Conservation (phyloP, 1,139 yeast species). For the Debaryomycetaceae sp. region DNA sequence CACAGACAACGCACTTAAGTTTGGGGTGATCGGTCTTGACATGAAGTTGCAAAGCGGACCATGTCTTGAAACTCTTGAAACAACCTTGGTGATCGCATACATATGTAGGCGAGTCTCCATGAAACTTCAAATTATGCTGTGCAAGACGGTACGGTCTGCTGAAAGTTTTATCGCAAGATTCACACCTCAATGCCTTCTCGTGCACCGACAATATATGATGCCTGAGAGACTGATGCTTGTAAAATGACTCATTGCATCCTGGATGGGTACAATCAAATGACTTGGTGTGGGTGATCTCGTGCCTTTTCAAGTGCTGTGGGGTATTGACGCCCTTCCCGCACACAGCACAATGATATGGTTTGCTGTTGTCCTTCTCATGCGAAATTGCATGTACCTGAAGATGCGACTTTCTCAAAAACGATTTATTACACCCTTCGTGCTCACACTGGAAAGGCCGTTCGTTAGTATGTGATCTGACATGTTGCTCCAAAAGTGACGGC, state of each 20-base stretch:
- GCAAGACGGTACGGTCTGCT: slow-evolving; percentile 59
- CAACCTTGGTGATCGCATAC: slow-evolving; percentile 66
- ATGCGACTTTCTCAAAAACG: slow-evolving; percentile 77
- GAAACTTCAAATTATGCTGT: slow-evolving; percentile 60
- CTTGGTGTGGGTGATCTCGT: slow-evolving; percentile 72
- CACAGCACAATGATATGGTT: slow-evolving; percentile 69
- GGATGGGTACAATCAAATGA: slow-evolving; percentile 62
- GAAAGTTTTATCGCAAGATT: slow-evolving; percentile 57
- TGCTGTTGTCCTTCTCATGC: slow-evolving; percentile 51
- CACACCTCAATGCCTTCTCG: slow-evolving; percentile 49
- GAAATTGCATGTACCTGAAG: slow-evolving; percentile 69
- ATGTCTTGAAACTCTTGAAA: slow-evolving; percentile 57
- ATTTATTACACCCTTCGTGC: slow-evolving; percentile 50
- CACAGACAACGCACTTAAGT: slow-evolving; percentile 62
- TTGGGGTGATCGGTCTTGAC: slow-evolving; percentile 71
- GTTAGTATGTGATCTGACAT: slow-evolving; percentile 72
- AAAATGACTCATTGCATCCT: slow-evolving; percentile 64
- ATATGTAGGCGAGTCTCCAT: slow-evolving; percentile 51
- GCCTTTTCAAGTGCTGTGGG: slow-evolving; percentile 77
- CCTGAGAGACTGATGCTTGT: slow-evolving; percentile 74
- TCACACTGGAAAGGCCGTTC: slow-evolving; percentile 73
- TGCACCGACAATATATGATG: slow-evolving; percentile 70
- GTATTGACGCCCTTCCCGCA: slow-evolving; percentile 87
- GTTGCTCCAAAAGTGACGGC: slow-evolving; percentile 83
- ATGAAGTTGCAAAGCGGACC: slow-evolving; percentile 77